Conservation (phyloP, 2,329 filamentous ascomycete genomes). For the Geoglossum cookeanum region DNA sequence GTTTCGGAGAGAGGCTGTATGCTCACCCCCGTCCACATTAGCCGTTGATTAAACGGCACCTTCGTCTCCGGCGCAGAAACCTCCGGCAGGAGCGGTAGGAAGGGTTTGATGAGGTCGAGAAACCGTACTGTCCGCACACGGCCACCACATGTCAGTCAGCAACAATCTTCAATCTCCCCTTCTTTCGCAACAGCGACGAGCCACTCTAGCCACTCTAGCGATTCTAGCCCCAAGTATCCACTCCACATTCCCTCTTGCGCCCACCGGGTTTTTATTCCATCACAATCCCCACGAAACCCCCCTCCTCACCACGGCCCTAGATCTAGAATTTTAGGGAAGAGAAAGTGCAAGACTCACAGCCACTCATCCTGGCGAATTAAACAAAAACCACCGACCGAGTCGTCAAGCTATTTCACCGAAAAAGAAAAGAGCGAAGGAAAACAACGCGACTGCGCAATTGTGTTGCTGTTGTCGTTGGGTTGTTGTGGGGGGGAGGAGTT, state of each 20-base stretch:
- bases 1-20: conserved; percentile 3
- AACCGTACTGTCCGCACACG: conserved; percentile 56
- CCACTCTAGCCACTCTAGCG: neutral
- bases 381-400: conserved; percentile 16
- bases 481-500: neutral
- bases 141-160: neutral
- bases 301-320: neutral
- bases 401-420: conserved; percentile 3
- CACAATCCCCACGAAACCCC: too few relatives aligned
- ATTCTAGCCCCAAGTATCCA: neutral
- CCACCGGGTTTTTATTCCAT: too few relatives aligned
- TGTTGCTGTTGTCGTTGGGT: neutral
- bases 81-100: conserved; percentile 98
- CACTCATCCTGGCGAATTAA: conserved; percentile 24
- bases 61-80: conserved; percentile 97
- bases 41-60: conserved; percentile 95
- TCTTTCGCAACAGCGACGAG: neutral
- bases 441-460: neutral
- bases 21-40: conserved; percentile 72
- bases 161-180: neutral
- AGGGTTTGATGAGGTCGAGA: conserved; percentile 98
- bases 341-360: conserved; percentile 17
- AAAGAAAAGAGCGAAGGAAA: conserved; percentile 10
- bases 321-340: neutral
- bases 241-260: too few relatives aligned